These are phyloP conservation scores for Curvularia eragrostidis DNA, from an alignment of 2,329 filamentous ascomycete genomes.

Conservation along the genomic window DNA sequence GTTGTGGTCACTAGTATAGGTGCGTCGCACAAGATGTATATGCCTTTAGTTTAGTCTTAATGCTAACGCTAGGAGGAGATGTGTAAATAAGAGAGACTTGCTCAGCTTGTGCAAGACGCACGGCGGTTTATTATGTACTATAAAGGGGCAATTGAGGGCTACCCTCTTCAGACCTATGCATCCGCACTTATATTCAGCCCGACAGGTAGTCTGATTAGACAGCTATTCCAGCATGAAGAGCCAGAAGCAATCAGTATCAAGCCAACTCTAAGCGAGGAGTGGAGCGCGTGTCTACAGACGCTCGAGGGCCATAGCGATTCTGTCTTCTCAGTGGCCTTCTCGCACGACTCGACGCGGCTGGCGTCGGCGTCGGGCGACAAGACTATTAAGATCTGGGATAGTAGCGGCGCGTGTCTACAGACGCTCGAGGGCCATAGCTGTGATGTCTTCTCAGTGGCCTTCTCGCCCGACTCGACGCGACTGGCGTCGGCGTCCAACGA, in stretches of 20 bases:
- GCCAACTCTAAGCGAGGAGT: not conserved
- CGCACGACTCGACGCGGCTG: conserved; percentile 17
- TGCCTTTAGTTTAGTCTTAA: not conserved
- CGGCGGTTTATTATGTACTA: conserved; percentile 1
- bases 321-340: conserved; percentile 21
- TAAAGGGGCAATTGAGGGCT: conserved; percentile 1
- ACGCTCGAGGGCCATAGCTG: conserved; percentile 1
- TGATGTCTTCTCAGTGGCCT: conserved; percentile 22
- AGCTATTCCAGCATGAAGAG: not conserved
- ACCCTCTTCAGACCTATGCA: conserved; percentile 2
- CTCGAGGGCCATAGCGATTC: conserved; percentile 24
- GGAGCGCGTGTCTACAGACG: conserved; percentile 21
- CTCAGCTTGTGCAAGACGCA: not conserved
- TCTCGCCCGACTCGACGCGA: not conserved
- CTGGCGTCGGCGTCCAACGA: not conserved
- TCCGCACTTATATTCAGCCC: not conserved
- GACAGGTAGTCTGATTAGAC: not conserved
- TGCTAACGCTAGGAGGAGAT: not conserved
- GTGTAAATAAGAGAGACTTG: not conserved
- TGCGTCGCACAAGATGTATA: not conserved
- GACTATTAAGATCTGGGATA: conserved; percentile 20
- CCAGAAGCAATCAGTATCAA: not conserved
- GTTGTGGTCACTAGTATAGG: not conserved
- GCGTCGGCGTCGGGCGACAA: conserved; percentile 19
- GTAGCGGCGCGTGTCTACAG: not conserved